These are phyloP conservation scores for Leptographium lundbergii DNA, from an alignment of 2,329 filamentous ascomycete species.

Conservation along the genomic window DNA sequence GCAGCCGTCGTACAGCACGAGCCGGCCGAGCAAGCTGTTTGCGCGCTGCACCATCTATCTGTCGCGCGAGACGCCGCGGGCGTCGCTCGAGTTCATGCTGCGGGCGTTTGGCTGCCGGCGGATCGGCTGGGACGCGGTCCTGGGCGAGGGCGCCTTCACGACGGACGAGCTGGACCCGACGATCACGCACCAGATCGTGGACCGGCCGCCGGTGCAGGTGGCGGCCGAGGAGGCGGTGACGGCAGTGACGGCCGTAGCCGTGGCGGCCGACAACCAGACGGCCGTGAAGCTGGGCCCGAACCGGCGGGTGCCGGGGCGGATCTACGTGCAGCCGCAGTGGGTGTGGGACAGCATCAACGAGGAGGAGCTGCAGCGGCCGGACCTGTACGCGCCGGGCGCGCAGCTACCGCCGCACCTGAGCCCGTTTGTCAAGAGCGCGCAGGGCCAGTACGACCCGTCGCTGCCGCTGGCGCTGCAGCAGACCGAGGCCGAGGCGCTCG, in stretches of 20 bases:
- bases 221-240: conserved; percentile 30
- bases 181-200: conserved; percentile 95
- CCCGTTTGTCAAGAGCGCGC: conserved; percentile 81
- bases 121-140: conserved; percentile 83
- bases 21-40: conserved; percentile 65
- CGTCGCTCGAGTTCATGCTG: conserved; percentile 83
- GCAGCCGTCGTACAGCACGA: conserved; percentile 58
- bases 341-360: conserved; percentile 96
- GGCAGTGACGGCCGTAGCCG: conserved; percentile 16
- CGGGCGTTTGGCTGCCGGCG: conserved; percentile 92
- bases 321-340: conserved; percentile 95
- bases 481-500: conserved; percentile 70
- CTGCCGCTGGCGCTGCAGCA: conserved; percentile 78
- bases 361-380: conserved; percentile 72
- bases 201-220: conserved; percentile 65
- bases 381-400: conserved; percentile 81
- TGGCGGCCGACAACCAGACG: conserved; percentile 48
- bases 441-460: conserved; percentile 85
- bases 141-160: conserved; percentile 87
- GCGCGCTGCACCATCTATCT: conserved; percentile 83
- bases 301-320: conserved; percentile 75
- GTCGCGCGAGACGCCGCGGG: conserved; percentile 83
- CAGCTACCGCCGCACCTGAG: conserved; percentile 88
- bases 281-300: conserved; percentile 45
- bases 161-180: conserved; percentile 73